Evolutionary conservation across 306 rosid genomes (phyloP).

Genomic region (Ormosia emarginata): DNA sequence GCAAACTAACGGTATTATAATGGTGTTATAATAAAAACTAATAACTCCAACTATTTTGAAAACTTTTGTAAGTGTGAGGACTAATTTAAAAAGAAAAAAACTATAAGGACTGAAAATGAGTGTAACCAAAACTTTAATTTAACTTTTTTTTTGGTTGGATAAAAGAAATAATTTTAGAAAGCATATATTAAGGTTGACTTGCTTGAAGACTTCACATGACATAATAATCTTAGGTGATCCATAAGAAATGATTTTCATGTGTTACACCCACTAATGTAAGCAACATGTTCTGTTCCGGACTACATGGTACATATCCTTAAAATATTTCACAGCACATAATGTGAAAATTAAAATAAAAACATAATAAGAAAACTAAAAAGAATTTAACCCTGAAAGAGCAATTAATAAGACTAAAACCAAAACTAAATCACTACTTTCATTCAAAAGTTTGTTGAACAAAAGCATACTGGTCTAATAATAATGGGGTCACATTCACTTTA

Average conservation of each 20-base stretch:
- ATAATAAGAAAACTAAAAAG: constrained; percentile 4
- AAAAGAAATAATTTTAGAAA: not conserved
- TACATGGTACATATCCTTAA: not conserved
- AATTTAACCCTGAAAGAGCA: not conserved
- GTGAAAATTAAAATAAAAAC: not conserved
- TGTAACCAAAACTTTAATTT: too few relatives aligned
- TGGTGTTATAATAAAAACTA: too few relatives aligned
- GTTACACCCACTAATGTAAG: not conserved
- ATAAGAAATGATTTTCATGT: not conserved
- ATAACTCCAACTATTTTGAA: too few relatives aligned
- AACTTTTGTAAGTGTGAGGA: too few relatives aligned
- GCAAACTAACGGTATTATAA: too few relatives aligned
- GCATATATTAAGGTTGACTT: too few relatives aligned
- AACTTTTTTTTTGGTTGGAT: not conserved
- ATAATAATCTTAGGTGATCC: too few relatives aligned
- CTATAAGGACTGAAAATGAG: too few relatives aligned
- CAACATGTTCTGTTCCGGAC: not conserved
- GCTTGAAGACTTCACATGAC: not conserved
- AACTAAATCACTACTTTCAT: not conserved
- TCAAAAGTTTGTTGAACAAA: not conserved
- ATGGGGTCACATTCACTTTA: constrained; percentile 84
- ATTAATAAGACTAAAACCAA: not conserved
- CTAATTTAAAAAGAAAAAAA: too few relatives aligned
- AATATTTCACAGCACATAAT: constrained; percentile 3
- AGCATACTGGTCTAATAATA: constrained; percentile 88